Conservation (phyloP, 164 flowering plant species). For the Macadamia tetraphylla region DNA sequence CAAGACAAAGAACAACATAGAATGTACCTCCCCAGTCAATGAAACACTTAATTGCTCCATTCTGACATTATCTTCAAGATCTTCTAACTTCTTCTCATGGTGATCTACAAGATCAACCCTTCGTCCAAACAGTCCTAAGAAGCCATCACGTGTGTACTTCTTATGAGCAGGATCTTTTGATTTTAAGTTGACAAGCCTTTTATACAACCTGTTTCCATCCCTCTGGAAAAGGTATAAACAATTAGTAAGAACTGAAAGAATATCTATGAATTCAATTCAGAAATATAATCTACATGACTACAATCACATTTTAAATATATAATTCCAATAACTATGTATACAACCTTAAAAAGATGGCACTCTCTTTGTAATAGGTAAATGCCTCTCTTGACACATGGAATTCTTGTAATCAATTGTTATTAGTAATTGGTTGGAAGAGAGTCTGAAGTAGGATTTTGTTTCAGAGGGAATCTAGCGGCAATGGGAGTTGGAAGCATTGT, state of each 20-base stretch:
- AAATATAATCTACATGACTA: no score
- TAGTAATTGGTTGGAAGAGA: no score
- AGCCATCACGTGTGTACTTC: conserved; percentile 27
- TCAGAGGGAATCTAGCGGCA: no score
- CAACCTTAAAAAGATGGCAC: no score
- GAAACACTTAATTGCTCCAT: conserved; percentile 43
- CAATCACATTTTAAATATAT: background rate
- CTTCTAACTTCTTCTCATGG: conserved; percentile 50
- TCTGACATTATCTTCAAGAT: conserved; percentile 54
- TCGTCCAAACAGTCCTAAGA: conserved; percentile 42
- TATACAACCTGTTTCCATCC: conserved; percentile 41
- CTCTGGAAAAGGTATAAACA: conserved; percentile 21
- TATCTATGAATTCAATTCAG: background rate
- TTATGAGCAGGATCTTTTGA: conserved; percentile 21
- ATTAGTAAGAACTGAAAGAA: background rate
- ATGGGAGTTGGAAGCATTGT: no score
- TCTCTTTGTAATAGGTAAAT: no score
- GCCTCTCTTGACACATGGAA: no score
- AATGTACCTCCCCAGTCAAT: conserved; percentile 41
- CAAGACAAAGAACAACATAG: conserved; percentile 3
- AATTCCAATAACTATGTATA: no score
- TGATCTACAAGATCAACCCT: conserved; percentile 44
- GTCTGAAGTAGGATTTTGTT: no score
- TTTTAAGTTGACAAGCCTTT: conserved; percentile 35
- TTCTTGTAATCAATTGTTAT: no score